These are phyloP conservation scores for Crithidia expoeki DNA, from an alignment of 208 protist species.

Conservation along the genomic window DNA sequence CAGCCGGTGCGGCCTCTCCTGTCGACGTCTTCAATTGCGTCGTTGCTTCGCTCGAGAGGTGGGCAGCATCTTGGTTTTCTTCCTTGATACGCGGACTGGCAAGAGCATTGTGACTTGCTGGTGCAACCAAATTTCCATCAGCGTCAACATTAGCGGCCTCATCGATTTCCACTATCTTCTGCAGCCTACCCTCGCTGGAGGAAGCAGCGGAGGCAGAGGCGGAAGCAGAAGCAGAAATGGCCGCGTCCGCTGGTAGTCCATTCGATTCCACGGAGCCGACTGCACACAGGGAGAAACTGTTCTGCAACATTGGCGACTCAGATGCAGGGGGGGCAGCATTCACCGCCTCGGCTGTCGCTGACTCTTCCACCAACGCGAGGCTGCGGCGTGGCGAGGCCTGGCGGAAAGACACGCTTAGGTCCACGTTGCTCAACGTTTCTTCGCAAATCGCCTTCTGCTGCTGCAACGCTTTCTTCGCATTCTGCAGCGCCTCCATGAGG, in stretches of 20 bases:
- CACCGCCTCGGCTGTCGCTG: neutral
- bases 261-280: neutral
- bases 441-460: slow-evolving; percentile 1
- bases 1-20: neutral
- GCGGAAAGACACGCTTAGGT: slow-evolving; percentile 2
- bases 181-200: neutral
- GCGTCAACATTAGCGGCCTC: neutral
- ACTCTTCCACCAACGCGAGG: neutral
- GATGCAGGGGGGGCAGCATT: neutral
- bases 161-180: neutral
- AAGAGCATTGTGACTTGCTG: neutral
- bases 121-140: neutral
- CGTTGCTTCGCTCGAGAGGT: neutral
- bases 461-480: neutral
- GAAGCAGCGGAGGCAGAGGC: neutral
- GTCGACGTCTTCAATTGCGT: neutral
- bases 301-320: neutral
- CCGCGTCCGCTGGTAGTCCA: neutral
- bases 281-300: neutral
- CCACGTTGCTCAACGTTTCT: slow-evolving; percentile 3
- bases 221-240: slow-evolving; percentile 5
- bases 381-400: slow-evolving; percentile 11
- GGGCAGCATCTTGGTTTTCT: neutral
- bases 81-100: neutral
- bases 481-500: slow-evolving; percentile 41